Conservation (phyloP, 257 asterid genomes). For the Solanum okadae region DNA sequence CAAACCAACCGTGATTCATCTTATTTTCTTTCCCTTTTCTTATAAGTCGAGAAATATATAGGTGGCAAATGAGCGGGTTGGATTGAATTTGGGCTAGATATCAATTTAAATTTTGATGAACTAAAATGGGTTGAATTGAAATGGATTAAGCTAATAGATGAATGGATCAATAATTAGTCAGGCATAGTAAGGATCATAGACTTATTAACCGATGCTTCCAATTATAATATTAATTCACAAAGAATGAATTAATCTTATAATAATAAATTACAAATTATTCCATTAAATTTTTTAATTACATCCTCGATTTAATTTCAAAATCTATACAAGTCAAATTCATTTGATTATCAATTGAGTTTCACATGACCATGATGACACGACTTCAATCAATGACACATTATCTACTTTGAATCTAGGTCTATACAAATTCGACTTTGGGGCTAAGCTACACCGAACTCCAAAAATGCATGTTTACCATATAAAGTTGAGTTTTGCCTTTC, state of each 20-base stretch:
- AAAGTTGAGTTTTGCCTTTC: neutral
- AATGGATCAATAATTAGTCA: neutral
- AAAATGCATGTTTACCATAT: too few relatives aligned
- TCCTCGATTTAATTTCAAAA: too few relatives aligned
- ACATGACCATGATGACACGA: neutral
- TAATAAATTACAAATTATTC: neutral
- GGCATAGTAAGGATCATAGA: too few relatives aligned
- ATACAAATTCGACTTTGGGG: neutral
- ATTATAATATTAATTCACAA: too few relatives aligned
- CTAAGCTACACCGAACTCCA: neutral
- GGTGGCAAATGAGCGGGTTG: too few relatives aligned
- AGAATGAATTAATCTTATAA: neutral
- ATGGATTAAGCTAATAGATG: too few relatives aligned
- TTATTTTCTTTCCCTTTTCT: too few relatives aligned
- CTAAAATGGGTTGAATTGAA: too few relatives aligned
- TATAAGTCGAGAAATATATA: neutral
- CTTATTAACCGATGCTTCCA: too few relatives aligned
- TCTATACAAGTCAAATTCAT: neutral
- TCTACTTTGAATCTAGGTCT: neutral
- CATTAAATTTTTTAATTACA: too few relatives aligned
- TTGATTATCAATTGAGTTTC: neutral
- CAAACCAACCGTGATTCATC: neutral
- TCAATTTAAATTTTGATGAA: too few relatives aligned
- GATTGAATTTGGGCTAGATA: too few relatives aligned
- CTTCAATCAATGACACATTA: neutral